Percentiles rank a stretch among this genome's conserved stretches.
phyloP scores from a whole-genome alignment of 2,329 filamentous ascomycete species.

The Aspergillus tubingensis region DNA sequence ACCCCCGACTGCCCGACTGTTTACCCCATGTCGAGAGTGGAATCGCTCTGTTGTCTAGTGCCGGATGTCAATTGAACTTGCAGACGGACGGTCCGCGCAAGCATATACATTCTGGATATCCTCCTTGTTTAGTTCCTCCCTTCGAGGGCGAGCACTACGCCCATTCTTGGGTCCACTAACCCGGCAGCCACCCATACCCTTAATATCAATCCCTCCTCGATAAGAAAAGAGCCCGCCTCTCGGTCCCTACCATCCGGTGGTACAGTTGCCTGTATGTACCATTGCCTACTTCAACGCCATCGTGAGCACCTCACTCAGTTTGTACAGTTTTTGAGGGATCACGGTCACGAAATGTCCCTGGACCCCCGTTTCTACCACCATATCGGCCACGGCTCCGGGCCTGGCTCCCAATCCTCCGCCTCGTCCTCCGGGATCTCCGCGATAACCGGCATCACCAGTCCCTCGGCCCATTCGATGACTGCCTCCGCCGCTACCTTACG shows the following conservation, averaged over 20 bases:
- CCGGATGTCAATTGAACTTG: conserved; percentile 1
- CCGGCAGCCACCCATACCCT: conserved; percentile 4
- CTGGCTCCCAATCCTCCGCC: conserved; percentile 38
- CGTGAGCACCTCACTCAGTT: conserved; percentile 42
- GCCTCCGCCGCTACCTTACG: conserved; percentile 38
- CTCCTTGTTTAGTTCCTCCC: not conserved
- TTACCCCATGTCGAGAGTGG: conserved; percentile 10
- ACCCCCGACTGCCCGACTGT: conserved; percentile 9
- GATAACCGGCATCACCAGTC: conserved; percentile 38
- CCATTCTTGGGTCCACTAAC: conserved; percentile 3
- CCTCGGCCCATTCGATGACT: conserved; percentile 39
- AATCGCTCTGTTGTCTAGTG: not conserved
- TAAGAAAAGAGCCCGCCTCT: not conserved
- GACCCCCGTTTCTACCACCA: conserved; percentile 44
- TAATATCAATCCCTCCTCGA: not conserved
- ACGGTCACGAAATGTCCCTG: conserved; percentile 43
- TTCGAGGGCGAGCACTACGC: not conserved
- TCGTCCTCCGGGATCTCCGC: conserved; percentile 36
- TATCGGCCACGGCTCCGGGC: conserved; percentile 30
- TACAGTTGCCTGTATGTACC: conserved; percentile 43
- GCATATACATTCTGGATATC: not conserved
- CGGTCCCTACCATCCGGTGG: conserved; percentile 19
- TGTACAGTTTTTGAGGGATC: conserved; percentile 42
- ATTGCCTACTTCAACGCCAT: conserved; percentile 39
- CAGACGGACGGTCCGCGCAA: conserved; percentile 1